Evolutionary conservation across 768 basidiomycete genomes (phyloP).

Genomic region (Arthromyces matolae): DNA sequence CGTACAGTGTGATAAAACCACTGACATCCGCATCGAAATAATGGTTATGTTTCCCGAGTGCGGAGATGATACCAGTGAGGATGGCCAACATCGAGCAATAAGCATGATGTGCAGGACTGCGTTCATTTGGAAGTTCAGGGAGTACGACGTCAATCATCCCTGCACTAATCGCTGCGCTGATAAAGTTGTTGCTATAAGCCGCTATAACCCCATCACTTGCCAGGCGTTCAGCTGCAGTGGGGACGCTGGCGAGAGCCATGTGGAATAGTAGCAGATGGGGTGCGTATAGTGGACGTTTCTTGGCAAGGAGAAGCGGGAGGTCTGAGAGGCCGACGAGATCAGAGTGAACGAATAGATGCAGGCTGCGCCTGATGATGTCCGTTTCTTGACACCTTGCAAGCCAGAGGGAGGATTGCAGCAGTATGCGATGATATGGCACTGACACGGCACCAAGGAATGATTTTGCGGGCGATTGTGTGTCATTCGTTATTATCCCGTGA

Average conservation of each 20-base stretch:
- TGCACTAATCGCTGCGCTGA: conserved; percentile 71
- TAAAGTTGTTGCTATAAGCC: conserved; percentile 80
- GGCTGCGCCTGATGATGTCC: conserved; percentile 69
- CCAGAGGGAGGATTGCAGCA: conserved; percentile 79
- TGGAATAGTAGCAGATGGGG: conserved; percentile 84
- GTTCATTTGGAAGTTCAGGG: conserved; percentile 68
- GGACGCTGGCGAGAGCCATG: conserved; percentile 74
- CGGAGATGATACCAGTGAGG: conserved; percentile 64
- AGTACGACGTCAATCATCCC: conserved; percentile 67
- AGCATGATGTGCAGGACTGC: conserved; percentile 73
- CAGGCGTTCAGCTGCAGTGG: conserved; percentile 77
- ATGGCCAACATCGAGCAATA: conserved; percentile 86
- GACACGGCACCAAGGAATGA: conserved; percentile 67
- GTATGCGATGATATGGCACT: conserved; percentile 71
- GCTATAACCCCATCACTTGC: conserved; percentile 79
- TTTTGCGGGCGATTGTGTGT: conserved; percentile 66
- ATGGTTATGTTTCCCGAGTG: conserved; percentile 62
- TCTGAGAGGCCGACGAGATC: conserved; percentile 72
- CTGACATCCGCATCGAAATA: conserved; percentile 84
- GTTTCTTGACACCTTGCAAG: conserved; percentile 76
- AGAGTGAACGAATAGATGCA: conserved; percentile 66
- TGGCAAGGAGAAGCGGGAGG: conserved; percentile 54
- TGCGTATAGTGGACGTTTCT: conserved; percentile 67
- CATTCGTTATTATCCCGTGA: conserved; percentile 64
- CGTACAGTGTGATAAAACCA: conserved; percentile 81